Conservation (phyloP, 2,329 filamentous ascomycete species). For the Coniella lustricola region DNA sequence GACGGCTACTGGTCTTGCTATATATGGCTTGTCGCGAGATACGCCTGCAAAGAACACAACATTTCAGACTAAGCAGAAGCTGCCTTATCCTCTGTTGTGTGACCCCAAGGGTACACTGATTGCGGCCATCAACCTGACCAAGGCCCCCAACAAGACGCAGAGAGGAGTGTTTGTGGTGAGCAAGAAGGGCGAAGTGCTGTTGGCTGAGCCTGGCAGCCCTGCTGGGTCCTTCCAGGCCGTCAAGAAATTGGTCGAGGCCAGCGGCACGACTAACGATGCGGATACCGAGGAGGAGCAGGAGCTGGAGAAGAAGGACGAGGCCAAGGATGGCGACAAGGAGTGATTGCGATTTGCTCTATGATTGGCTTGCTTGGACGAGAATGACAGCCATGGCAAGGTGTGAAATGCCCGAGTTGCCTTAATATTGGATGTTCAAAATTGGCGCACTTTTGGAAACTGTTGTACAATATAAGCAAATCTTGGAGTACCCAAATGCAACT, state of each 20-base stretch:
- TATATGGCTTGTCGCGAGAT: constrained; percentile 87
- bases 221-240: constrained; percentile 71
- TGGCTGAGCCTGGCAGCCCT: constrained; percentile 68
- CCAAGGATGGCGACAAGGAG: too few relatives aligned
- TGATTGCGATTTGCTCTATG: too few relatives aligned
- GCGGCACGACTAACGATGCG: constrained; percentile 25
- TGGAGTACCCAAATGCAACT: too few relatives aligned
- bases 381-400: too few relatives aligned
- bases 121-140: constrained; percentile 81
- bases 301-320: constrained; percentile 16
- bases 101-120: constrained; percentile 72
- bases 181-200: constrained; percentile 67
- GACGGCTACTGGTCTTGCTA: constrained; percentile 69
- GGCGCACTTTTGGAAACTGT: too few relatives aligned
- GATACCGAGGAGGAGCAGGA: constrained; percentile 19
- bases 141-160: constrained; percentile 69
- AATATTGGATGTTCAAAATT: too few relatives aligned
- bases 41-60: constrained; percentile 85
- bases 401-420: too few relatives aligned
- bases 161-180: constrained; percentile 84
- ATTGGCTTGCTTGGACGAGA: too few relatives aligned
- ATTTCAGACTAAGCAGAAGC: constrained; percentile 85
- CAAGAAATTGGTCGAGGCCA: constrained; percentile 57
- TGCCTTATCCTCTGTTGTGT: constrained; percentile 84
- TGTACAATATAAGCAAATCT: too few relatives aligned